Conservation (phyloP, 352 stramenopile genomes). For the Pythium coloratum region DNA sequence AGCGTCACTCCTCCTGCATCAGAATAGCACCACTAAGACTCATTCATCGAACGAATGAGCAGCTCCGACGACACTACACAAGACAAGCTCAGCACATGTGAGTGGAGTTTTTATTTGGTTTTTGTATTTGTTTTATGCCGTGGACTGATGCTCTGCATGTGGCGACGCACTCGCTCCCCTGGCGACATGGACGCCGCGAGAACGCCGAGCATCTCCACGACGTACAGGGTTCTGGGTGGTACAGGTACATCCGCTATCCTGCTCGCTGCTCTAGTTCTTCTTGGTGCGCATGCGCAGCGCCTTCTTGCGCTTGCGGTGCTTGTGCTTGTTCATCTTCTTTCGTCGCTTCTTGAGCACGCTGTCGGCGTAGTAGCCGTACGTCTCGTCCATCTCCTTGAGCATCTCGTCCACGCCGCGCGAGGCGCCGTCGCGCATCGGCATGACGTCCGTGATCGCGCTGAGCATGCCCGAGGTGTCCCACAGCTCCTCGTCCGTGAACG, state of each 20-base stretch:
- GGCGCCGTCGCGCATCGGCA: slow-evolving; percentile 55
- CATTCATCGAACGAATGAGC: no score
- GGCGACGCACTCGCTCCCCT: background rate
- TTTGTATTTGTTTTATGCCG: background rate
- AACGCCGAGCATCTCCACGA: background rate
- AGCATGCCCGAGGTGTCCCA: slow-evolving; percentile 86
- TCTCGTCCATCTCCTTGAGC: slow-evolving; percentile 58
- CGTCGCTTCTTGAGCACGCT: slow-evolving; percentile 89
- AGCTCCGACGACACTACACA: background rate
- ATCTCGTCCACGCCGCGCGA: slow-evolving; percentile 50
- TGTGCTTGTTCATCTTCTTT: slow-evolving; percentile 95
- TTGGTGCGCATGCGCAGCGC: slow-evolving; percentile 86
- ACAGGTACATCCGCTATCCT: background rate
- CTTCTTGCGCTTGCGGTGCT: slow-evolving; percentile 91
- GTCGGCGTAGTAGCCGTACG: slow-evolving; percentile 71
- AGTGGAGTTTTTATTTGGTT: slow-evolving; percentile 1
- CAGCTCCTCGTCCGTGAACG: slow-evolving; percentile 43
- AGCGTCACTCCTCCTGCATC: background rate
- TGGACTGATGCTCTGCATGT: background rate
- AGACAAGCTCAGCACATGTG: background rate
- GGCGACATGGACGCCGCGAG: background rate
- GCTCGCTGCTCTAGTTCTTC: slow-evolving; percentile 68
- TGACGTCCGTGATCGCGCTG: slow-evolving; percentile 55
- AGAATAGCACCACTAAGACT: background rate
- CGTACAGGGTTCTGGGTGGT: background rate